These are phyloP conservation scores for Colletotrichum theobromicola DNA, from an alignment of 2,329 filamentous ascomycete species.

Conservation along the genomic window DNA sequence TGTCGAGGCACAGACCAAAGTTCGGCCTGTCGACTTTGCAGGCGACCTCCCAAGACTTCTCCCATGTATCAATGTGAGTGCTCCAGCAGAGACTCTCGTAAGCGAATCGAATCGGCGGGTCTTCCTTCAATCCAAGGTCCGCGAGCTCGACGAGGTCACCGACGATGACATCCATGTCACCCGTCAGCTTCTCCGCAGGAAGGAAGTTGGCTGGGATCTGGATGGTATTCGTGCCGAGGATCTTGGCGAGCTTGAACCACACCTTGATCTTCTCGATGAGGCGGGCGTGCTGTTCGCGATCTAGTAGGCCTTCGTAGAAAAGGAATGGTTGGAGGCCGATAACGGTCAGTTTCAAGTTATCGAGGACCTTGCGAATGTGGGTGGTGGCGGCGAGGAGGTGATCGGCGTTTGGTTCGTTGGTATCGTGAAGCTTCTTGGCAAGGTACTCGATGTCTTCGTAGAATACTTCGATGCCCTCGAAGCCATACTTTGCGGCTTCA, in stretches of 20 bases:
- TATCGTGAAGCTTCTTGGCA: conserved; percentile 48
- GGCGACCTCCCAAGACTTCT: conserved; percentile 72
- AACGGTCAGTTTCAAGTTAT: conserved; percentile 57
- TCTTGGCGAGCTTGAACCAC: conserved; percentile 71
- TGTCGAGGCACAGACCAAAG: conserved; percentile 80
- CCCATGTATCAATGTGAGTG: conserved; percentile 74
- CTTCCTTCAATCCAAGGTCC: conserved; percentile 65
- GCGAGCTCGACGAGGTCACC: conserved; percentile 68
- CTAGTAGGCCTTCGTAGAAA: conserved; percentile 76
- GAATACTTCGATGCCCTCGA: conserved; percentile 76
- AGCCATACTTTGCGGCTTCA: conserved; percentile 35
- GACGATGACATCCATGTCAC: conserved; percentile 60
- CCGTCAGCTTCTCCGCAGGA: conserved; percentile 44
- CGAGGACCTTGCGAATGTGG: conserved; percentile 61
- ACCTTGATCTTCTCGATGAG: conserved; percentile 67
- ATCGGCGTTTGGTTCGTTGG: conserved; percentile 29
- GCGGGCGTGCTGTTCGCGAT: conserved; percentile 60
- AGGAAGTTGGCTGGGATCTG: conserved; percentile 77
- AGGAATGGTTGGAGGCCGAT: conserved; percentile 78
- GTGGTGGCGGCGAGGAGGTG: conserved; percentile 63
- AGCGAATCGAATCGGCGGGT: conserved; percentile 67
- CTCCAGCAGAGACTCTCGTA: conserved; percentile 79
- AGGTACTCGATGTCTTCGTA: conserved; percentile 74
- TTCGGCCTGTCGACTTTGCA: conserved; percentile 68
- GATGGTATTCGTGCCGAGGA: conserved; percentile 72